phyloP scores from a whole-genome alignment of 768 basidiomycete genomes.

The Rubroboletus satanas region DNA sequence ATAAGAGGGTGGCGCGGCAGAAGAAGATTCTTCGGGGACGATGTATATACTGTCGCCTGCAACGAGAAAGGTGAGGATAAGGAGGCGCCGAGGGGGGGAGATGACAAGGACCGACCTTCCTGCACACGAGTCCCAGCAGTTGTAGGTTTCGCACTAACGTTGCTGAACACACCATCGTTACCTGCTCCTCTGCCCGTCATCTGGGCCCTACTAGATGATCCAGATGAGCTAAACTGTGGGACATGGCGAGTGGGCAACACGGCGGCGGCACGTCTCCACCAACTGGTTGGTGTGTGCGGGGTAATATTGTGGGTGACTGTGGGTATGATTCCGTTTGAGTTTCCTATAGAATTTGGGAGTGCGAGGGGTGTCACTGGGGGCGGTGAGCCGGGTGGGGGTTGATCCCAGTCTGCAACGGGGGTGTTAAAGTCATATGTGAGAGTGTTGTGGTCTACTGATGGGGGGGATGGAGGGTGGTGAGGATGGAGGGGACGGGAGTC shows the following conservation, averaged over 20 bases:
- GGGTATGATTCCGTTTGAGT: constrained; percentile 70
- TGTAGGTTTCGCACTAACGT: constrained; percentile 83
- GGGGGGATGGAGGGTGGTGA: constrained; percentile 27
- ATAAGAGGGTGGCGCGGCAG: constrained; percentile 89
- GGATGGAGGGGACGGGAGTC: constrained; percentile 53
- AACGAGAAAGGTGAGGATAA: constrained; percentile 1
- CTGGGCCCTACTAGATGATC: constrained; percentile 33
- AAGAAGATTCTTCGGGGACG: constrained; percentile 79
- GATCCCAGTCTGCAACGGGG: constrained; percentile 61
- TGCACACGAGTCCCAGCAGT: constrained; percentile 53
- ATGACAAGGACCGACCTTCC: constrained; percentile 40
- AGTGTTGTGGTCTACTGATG: constrained; percentile 15
- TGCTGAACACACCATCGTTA: constrained; percentile 94
- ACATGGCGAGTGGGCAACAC: constrained; percentile 54
- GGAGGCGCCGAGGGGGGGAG: background rate
- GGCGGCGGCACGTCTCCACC: constrained; percentile 54
- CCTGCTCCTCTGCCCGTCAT: constrained; percentile 58
- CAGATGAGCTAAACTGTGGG: constrained; percentile 40
- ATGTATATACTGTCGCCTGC: constrained; percentile 68
- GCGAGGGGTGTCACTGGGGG: constrained; percentile 61
- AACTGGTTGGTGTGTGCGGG: constrained; percentile 31
- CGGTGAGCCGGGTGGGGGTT: constrained; percentile 81
- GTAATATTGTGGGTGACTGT: constrained; percentile 35
- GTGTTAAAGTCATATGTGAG: constrained; percentile 76
- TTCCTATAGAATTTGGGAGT: constrained; percentile 68